phyloP scores from a whole-genome alignment of 306 rosid genomes.

The Vigna angularis region DNA sequence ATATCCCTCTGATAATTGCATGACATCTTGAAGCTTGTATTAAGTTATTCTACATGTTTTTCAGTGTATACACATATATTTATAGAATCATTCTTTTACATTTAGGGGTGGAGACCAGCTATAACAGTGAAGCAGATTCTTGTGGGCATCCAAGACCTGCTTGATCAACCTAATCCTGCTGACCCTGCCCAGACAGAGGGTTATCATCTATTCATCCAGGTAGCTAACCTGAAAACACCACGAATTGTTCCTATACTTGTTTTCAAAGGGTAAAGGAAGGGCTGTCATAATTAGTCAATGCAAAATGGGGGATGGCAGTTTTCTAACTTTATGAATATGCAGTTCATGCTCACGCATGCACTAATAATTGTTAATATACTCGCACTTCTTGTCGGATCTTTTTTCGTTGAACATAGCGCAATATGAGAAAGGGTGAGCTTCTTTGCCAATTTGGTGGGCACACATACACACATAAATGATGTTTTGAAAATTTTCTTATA shows the following conservation, averaged over 20 bases:
- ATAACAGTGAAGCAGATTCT: constrained; percentile 97
- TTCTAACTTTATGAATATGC: neutral
- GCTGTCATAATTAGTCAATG: neutral
- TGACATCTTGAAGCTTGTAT: neutral
- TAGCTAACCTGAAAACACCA: constrained; percentile 43
- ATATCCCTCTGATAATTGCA: constrained; percentile 27
- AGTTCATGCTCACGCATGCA: neutral
- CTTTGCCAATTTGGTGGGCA: no score
- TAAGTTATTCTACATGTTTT: constrained; percentile 3
- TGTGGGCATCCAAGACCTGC: constrained; percentile 93
- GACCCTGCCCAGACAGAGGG: constrained; percentile 99
- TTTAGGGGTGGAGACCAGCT: constrained; percentile 98
- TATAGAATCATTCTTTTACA: neutral
- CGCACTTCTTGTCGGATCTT: neutral
- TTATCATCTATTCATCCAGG: constrained; percentile 97
- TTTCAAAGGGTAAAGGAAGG: neutral
- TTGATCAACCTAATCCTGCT: constrained; percentile 94
- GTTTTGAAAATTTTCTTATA: no score
- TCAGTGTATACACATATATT: neutral
- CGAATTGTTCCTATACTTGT: neutral
- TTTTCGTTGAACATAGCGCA: constrained; percentile 27
- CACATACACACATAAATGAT: no score
- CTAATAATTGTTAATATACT: neutral
- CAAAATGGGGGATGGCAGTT: constrained; percentile 20
- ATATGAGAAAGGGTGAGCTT: neutral